Conservation (phyloP, 768 basidiomycete genomes). For the Clavulina sp. region DNA sequence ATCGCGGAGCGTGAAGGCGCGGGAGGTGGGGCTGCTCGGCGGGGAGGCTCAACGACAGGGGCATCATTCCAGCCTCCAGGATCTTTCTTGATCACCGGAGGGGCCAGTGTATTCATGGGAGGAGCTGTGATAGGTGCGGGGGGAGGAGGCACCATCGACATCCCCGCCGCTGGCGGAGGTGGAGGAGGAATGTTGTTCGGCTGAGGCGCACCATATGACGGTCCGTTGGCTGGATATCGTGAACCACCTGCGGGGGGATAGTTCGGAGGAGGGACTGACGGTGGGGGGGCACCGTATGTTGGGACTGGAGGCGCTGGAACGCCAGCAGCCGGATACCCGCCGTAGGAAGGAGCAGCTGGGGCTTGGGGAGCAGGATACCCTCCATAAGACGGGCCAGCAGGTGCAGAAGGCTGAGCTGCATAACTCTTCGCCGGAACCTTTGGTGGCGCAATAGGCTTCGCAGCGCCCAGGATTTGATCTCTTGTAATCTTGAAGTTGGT, state of each 20-base stretch:
- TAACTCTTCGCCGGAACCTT: too few relatives aligned
- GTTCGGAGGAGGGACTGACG: conserved; percentile 11
- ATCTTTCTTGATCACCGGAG: conserved; percentile 36
- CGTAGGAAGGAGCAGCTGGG: conserved; percentile 12
- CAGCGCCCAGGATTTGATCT: conserved; percentile 29
- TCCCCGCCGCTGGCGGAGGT: conserved; percentile 17
- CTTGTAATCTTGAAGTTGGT: conserved; percentile 27
- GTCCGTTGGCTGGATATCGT: conserved; percentile 4
- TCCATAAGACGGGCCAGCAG: conserved; percentile 14
- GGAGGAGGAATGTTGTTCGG: conserved; percentile 15
- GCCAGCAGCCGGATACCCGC: conserved; percentile 2
- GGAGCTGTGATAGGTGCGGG: conserved; percentile 23
- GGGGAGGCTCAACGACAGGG: conserved; percentile 26
- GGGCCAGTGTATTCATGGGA: conserved; percentile 23
- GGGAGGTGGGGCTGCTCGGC: conserved; percentile 14
- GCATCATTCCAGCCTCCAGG: conserved; percentile 90
- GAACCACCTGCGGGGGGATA: too few relatives aligned
- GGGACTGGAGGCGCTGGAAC: conserved; percentile 7
- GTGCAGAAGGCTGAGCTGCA: conserved; percentile 17
- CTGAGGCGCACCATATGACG: not conserved
- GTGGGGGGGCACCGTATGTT: conserved; percentile 2
- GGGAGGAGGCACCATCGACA: conserved; percentile 20
- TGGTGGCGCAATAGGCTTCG: conserved; percentile 15
- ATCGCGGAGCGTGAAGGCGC: conserved; percentile 50
- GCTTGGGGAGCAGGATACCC: conserved; percentile 8